Evolutionary conservation across 129 eudicot genomes (phyloP).

Genomic region (Helichrysum umbraculigerum): DNA sequence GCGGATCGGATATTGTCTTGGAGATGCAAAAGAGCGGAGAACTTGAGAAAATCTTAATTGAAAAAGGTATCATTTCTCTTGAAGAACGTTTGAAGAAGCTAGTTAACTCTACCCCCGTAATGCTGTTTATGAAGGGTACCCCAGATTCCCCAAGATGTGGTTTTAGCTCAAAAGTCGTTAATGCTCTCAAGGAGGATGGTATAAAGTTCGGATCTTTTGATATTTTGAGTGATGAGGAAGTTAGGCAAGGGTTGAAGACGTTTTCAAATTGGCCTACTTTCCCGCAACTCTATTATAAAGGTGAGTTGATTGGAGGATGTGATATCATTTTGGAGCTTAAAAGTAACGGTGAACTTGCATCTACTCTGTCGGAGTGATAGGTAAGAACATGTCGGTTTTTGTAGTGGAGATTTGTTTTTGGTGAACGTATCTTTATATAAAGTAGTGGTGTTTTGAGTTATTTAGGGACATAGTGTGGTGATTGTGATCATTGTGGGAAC

Average conservation of each 20-base stretch:
- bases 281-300: constrained; percentile 92
- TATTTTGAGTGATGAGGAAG: constrained; percentile 78
- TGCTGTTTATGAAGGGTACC: constrained; percentile 95
- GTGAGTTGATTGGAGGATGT: constrained; percentile 96
- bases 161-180: constrained; percentile 93
- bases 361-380: constrained; percentile 73
- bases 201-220: constrained; percentile 85
- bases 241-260: constrained; percentile 83
- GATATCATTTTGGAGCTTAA: constrained; percentile 84
- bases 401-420: neutral
- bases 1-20: constrained; percentile 90
- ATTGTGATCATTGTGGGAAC: constrained; percentile 17
- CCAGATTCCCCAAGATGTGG: constrained; percentile 89
- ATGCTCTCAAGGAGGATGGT: constrained; percentile 72
- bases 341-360: constrained; percentile 68
- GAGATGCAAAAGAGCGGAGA: constrained; percentile 99
- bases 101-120: constrained; percentile 52
- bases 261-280: constrained; percentile 95
- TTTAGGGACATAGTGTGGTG: constrained; percentile 15
- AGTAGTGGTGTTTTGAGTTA: neutral
- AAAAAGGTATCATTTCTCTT: constrained; percentile 62
- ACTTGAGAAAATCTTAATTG: constrained; percentile 58
- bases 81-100: constrained; percentile 68
- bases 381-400: neutral
- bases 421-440: neutral